phyloP scores from a whole-genome alignment of 192 early-diverging fungal species.

The Backusella tuberculispora region DNA sequence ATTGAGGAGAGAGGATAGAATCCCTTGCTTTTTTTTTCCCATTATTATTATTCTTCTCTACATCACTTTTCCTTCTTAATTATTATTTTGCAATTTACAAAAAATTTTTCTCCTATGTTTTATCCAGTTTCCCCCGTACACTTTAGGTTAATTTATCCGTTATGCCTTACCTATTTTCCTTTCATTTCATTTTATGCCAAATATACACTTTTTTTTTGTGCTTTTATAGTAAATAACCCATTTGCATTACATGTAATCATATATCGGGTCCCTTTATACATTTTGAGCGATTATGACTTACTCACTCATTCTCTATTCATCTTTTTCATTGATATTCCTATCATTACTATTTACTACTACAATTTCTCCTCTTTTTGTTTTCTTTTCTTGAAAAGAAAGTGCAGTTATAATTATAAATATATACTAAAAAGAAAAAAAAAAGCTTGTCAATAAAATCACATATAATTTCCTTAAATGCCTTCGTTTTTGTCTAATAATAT shows the following conservation, averaged over 20 bases:
- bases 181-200: not conserved
- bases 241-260: conserved; percentile 11
- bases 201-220: not conserved
- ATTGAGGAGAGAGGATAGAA: not conserved
- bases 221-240: not conserved
- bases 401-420: not conserved
- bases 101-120: conserved; percentile 10
- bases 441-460: conserved; percentile 5
- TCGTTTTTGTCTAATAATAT: not conserved
- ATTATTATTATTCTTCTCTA: not conserved
- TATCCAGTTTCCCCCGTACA: not conserved
- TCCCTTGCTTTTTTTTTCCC: not conserved
- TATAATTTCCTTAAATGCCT: not conserved
- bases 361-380: not conserved
- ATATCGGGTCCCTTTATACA: not conserved
- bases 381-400: not conserved
- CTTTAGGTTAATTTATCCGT: not conserved
- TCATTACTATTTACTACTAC: not conserved
- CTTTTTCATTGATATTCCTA: not conserved
- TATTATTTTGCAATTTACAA: conserved; percentile 8
- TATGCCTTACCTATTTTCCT: not conserved
- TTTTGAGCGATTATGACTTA: not conserved
- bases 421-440: conserved; percentile 2
- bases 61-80: conserved; percentile 2
- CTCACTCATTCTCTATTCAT: not conserved